phyloP scores from a whole-genome alignment of 2,329 filamentous ascomycete species.

The Clonostachys sp. region DNA sequence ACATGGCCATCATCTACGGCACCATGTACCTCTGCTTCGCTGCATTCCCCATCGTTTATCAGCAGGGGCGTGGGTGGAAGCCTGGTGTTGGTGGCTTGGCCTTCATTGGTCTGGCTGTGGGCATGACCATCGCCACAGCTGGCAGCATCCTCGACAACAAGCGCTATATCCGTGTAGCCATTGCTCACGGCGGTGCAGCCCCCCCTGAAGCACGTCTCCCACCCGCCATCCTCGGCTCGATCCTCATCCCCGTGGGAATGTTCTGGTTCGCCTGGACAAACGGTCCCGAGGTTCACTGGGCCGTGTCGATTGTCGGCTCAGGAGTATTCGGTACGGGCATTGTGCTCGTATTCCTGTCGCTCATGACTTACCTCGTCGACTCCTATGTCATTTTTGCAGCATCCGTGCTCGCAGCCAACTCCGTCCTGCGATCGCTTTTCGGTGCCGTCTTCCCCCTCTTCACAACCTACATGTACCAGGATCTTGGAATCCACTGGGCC shows the following conservation, averaged over 20 bases:
- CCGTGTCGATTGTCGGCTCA: slow-evolving; percentile 39
- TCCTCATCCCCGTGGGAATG: slow-evolving; percentile 53
- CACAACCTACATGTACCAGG: slow-evolving; percentile 52
- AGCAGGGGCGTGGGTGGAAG: slow-evolving; percentile 50
- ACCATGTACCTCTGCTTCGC: slow-evolving; percentile 51
- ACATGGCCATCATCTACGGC: slow-evolving; percentile 56
- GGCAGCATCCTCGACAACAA: slow-evolving; percentile 50
- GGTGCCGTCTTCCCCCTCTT: slow-evolving; percentile 72
- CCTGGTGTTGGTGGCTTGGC: slow-evolving; percentile 55
- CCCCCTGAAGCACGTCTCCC: slow-evolving; percentile 61
- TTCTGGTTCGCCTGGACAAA: slow-evolving; percentile 67
- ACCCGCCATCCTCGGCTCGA: slow-evolving; percentile 52
- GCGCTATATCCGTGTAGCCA: slow-evolving; percentile 40
- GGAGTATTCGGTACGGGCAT: slow-evolving; percentile 49
- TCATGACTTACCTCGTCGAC: slow-evolving; percentile 66
- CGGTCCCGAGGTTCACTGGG: slow-evolving; percentile 49
- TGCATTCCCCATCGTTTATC: slow-evolving; percentile 59
- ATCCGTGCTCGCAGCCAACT: slow-evolving; percentile 68
- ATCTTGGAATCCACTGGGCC: slow-evolving; percentile 72
- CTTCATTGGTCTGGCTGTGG: slow-evolving; percentile 60
- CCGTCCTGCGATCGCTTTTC: slow-evolving; percentile 67
- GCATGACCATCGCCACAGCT: slow-evolving; percentile 52
- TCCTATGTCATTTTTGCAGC: slow-evolving; percentile 71
- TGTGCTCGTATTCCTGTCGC: slow-evolving; percentile 61
- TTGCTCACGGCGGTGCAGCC: slow-evolving; percentile 47